Conservation (phyloP, 31 red algal species). For the Odonthalia washingtoniensis region DNA sequence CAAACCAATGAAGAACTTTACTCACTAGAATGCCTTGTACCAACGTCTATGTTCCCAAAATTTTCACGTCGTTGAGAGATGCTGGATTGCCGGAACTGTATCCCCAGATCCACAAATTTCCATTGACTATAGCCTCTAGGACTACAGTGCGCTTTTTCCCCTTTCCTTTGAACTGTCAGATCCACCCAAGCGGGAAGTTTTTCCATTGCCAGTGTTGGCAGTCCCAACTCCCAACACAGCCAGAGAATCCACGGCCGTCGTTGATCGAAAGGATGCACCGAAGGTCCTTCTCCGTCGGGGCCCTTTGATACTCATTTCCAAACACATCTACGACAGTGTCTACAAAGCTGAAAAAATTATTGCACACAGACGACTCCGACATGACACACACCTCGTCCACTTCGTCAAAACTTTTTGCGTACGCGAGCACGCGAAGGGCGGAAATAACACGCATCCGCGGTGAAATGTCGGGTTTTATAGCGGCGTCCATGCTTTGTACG, state of each 20-base stretch:
- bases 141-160: neutral
- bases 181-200: no score
- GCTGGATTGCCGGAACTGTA: constrained; percentile 20
- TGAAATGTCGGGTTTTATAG: no score
- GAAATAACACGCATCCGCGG: no score
- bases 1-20: neutral
- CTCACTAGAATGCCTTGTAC: constrained; percentile 6
- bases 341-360: no score
- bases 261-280: constrained; percentile 6
- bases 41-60: constrained; percentile 13
- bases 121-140: constrained; percentile 34
- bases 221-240: constrained; percentile 5
- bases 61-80: constrained; percentile 41
- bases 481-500: no score
- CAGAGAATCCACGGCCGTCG: neutral
- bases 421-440: no score
- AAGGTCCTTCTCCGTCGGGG: neutral
- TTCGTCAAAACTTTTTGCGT: no score
- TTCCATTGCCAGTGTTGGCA: neutral
- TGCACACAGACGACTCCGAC: no score
- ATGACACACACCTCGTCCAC: no score
- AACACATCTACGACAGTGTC: neutral
- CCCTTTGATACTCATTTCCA: constrained; percentile 15
- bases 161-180: no score
- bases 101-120: constrained; percentile 49